Conservation (phyloP, 805 yeast genomes). For the Teunomyces aglyptinius region DNA sequence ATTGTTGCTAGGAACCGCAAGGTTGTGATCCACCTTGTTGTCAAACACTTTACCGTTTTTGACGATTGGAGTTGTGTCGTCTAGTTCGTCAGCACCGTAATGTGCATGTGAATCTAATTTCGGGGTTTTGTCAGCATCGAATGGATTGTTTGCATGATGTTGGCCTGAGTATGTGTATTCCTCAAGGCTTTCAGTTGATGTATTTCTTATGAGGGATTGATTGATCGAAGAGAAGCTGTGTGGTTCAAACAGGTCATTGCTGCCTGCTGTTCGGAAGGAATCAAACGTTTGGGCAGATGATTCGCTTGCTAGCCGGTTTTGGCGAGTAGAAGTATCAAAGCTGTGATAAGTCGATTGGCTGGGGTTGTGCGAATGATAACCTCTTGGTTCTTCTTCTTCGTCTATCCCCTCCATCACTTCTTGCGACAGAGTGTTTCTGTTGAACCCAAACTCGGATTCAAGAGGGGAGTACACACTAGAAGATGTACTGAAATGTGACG, state of each 20-base stretch:
- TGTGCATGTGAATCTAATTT: constrained; percentile 15
- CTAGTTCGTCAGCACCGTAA: constrained; percentile 13
- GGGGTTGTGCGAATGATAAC: neutral
- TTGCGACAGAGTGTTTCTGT: constrained; percentile 4
- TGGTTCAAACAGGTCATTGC: neutral
- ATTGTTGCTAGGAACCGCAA: neutral
- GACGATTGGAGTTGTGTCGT: constrained; percentile 32
- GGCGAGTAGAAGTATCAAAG: neutral
- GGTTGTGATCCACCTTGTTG: constrained; percentile 9
- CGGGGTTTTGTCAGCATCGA: constrained; percentile 34
- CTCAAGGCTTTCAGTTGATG: constrained; percentile 3
- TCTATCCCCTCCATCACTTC: constrained; percentile 13
- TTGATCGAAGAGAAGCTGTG: constrained; percentile 37
- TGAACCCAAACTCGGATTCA: constrained; percentile 18
- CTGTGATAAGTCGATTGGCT: neutral
- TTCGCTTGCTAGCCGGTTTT: constrained; percentile 10
- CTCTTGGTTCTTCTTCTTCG: constrained; percentile 18
- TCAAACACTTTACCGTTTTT: constrained; percentile 8
- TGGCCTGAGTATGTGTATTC: constrained; percentile 3
- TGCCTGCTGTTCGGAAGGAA: constrained; percentile 29
- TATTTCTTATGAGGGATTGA: constrained; percentile 26
- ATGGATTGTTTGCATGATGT: neutral
- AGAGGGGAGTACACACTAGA: constrained; percentile 36
- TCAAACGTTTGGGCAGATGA: constrained; percentile 24
- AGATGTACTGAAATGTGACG: constrained; percentile 28